Conservation (phyloP, 306 rosid genomes). For the Styphnolobium japonicum region DNA sequence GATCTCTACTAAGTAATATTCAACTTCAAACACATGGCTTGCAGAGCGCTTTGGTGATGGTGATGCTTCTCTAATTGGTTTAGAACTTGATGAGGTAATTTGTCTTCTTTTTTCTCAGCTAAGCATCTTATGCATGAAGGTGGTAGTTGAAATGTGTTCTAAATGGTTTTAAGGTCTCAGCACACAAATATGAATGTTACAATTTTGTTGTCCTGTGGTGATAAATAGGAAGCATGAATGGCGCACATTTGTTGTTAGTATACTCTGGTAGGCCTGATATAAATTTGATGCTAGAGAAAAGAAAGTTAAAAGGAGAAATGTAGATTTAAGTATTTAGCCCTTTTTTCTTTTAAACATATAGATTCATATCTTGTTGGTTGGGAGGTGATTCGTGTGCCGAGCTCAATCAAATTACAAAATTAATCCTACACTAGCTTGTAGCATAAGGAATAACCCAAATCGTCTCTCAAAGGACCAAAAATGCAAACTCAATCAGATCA, state of each 20-base stretch:
- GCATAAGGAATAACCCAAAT: no score
- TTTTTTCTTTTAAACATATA: not conserved
- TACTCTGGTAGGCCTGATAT: not conserved
- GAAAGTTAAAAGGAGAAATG: no score
- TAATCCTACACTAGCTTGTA: no score
- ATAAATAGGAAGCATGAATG: slow-evolving; percentile 10
- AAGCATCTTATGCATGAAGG: not conserved
- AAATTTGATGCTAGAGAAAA: not conserved
- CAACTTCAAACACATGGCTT: slow-evolving; percentile 13
- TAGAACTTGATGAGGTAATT: slow-evolving; percentile 95
- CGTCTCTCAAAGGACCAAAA: no score
- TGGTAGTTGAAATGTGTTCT: not conserved
- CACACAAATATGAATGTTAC: not conserved
- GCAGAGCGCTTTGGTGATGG: slow-evolving; percentile 99
- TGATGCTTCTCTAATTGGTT: slow-evolving; percentile 95
- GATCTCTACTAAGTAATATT: slow-evolving; percentile 21
- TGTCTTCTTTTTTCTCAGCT: slow-evolving; percentile 2
- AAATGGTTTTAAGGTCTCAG: not conserved
- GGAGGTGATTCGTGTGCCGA: no score
- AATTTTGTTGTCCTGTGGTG: slow-evolving; percentile 1
- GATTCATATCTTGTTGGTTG: not conserved
- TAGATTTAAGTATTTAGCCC: not conserved
- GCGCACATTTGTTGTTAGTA: not conserved
- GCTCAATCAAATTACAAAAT: no score
- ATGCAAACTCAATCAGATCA: no score